A percentile compares a stretch with the other conserved stretches of the same genome.
Conservation (phyloP, 495 filamentous ascomycete genomes). For the Penicillium steckii region DNA sequence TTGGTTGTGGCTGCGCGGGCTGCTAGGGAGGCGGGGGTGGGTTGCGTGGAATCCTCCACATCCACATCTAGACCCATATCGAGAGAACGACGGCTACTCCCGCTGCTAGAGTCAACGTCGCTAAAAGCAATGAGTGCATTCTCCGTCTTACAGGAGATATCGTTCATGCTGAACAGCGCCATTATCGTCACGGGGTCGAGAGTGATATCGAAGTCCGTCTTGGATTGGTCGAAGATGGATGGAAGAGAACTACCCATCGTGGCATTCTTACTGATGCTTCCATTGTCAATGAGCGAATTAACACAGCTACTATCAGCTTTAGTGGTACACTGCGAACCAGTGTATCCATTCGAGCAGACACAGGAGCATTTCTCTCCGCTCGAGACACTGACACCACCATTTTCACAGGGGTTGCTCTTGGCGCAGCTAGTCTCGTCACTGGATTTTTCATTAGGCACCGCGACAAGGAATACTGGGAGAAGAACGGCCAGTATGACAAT, state of each 20-base stretch:
- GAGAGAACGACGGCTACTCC: constrained; percentile 27
- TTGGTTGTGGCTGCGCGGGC: constrained; percentile 40
- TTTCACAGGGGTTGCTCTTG: constrained; percentile 59
- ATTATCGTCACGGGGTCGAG: constrained; percentile 66
- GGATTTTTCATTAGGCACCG: constrained; percentile 58
- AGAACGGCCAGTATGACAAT: constrained; percentile 84
- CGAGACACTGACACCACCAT: constrained; percentile 76
- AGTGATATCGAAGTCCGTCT: constrained; percentile 71
- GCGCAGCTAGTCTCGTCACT: constrained; percentile 47
- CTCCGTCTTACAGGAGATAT: constrained; percentile 74
- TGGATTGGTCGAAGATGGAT: constrained; percentile 61
- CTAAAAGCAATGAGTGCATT: constrained; percentile 86
- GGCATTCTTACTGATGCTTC: constrained; percentile 56
- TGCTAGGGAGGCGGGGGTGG: constrained; percentile 21
- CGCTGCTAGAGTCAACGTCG: constrained; percentile 33
- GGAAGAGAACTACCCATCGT: constrained; percentile 80
- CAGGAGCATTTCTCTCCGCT: constrained; percentile 71
- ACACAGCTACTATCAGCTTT: constrained; percentile 66
- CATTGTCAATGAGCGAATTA: constrained; percentile 57
- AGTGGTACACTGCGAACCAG: constrained; percentile 69
- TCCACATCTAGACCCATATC: not conserved
- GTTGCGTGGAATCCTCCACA: not conserved
- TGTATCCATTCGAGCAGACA: constrained; percentile 83
- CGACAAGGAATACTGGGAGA: constrained; percentile 81
- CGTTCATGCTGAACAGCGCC: constrained; percentile 69